Evolutionary conservation across 1,284 basidiomycete genomes (phyloP), one percentile per base, ranked within the genome.

Genomic region (Melampsora americana): DNA sequence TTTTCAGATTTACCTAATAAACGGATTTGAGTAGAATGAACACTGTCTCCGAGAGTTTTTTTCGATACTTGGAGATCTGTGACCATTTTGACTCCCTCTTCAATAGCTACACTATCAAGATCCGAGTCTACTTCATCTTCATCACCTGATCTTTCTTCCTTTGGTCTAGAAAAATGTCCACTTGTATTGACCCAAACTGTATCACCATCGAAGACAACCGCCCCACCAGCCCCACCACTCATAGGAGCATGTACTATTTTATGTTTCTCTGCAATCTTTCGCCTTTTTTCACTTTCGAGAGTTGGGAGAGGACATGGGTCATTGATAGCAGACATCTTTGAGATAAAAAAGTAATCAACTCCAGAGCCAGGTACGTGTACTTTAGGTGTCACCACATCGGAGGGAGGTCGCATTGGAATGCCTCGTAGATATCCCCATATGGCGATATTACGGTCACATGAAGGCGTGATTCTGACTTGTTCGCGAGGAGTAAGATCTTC

Each of bases 101-200:
- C 81, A 90, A 81, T 91, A 78, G 81, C 71, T 78, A 73, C 26
- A 77, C 77, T 20, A 53, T 71, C 64, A 70, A 30, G 28, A 73
- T 28, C 66, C 59, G 56, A 74, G 77, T 64, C 44, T 42, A 79
- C 75, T 86, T 69, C 79, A 89, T 89, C 85, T 78, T 89, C 87
- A 14, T 83, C 83, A 77, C 87, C 87, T 14, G 88, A 89, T 66
- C 79, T 82, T 74, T 83, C 84, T 66, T 83, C 83, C 59, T 83
- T 83, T 65, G 84, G 82, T 76, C 90, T 86, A 5, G 92, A 90
- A 81, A 99, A 99, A 81, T 87, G 94, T 0, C 96, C 96, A 3
- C 93, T 92, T 2, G 98, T 95, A 81, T 97, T 98, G 80, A 99
- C 91, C 86, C 93, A 99, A 1, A 99, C 95, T 0, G 95, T 93